These are phyloP conservation scores for Geosiphon pyriformis DNA, from an alignment of 192 early-diverging fungal genomes.

Conservation along the genomic window DNA sequence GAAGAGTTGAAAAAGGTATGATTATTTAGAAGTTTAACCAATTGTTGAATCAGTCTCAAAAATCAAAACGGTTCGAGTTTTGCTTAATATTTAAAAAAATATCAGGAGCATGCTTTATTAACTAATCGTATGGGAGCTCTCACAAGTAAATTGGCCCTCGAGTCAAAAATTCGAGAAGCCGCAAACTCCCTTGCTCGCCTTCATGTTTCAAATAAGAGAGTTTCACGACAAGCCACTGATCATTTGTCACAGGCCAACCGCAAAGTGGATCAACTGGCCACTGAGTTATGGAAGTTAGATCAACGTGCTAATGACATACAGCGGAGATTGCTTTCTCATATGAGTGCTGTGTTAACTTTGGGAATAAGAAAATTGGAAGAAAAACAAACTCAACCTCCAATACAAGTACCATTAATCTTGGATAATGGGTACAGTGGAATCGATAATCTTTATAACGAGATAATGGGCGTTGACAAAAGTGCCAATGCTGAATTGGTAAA, in stretches of 20 bases:
- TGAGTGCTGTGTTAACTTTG: constrained; percentile 43
- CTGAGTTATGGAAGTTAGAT: constrained; percentile 44
- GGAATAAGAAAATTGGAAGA: constrained; percentile 45
- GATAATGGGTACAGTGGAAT: constrained; percentile 5
- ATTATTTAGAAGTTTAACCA: neutral
- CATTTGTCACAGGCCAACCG: constrained; percentile 46
- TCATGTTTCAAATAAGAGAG: constrained; percentile 46
- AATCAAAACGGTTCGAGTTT: too few relatives aligned
- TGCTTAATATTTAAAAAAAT: neutral
- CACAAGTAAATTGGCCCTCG: constrained; percentile 42
- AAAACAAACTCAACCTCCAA: constrained; percentile 7
- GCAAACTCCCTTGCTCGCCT: constrained; percentile 48
- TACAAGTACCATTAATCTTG: neutral
- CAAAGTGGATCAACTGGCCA: constrained; percentile 47
- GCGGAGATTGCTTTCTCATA: constrained; percentile 46
- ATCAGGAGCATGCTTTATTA: constrained; percentile 47
- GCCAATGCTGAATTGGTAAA: neutral
- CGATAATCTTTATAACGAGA: constrained; percentile 23
- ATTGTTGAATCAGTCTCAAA: too few relatives aligned
- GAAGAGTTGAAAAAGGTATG: constrained; percentile 50
- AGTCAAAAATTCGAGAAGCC: constrained; percentile 56
- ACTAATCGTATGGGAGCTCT: constrained; percentile 42
- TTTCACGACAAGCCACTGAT: constrained; percentile 45
- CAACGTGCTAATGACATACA: constrained; percentile 42
- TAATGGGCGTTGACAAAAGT: constrained; percentile 11